Conservation (phyloP, 1,139 yeast species). For the Lizanozyma gosingica region DNA sequence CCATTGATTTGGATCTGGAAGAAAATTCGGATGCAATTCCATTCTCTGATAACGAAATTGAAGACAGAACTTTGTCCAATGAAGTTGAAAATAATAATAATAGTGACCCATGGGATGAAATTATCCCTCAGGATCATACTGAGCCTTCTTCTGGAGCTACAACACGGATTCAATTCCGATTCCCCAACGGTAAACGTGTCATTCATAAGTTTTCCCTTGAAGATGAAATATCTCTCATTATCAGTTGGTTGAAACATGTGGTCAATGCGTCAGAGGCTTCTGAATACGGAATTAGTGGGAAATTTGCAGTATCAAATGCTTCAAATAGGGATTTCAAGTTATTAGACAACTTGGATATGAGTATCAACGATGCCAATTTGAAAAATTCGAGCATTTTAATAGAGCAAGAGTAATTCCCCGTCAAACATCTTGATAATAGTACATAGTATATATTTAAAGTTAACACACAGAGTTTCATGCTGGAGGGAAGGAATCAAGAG, state of each 20-base stretch:
- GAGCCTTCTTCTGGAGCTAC: constrained; percentile 58
- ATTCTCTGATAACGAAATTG: constrained; percentile 14
- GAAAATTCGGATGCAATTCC: constrained; percentile 21
- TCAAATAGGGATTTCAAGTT: constrained; percentile 62
- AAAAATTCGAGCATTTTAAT: constrained; percentile 74
- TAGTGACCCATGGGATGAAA: constrained; percentile 13
- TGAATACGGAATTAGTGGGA: constrained; percentile 39
- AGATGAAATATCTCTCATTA: constrained; percentile 42
- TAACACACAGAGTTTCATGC: not conserved
- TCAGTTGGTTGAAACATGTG: constrained; percentile 46
- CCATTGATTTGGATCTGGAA: constrained; percentile 9
- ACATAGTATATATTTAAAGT: too few species aligned
- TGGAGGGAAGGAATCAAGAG: not conserved
- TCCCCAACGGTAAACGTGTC: constrained; percentile 77
- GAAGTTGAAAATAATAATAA: too few species aligned
- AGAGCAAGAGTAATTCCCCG: constrained; percentile 31
- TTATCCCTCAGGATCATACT: constrained; percentile 39
- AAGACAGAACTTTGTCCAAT: constrained; percentile 6
- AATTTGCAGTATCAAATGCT: constrained; percentile 45
- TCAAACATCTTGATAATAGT: too few species aligned
- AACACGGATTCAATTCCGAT: constrained; percentile 79
- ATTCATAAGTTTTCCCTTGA: constrained; percentile 59
- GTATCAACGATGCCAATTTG: constrained; percentile 70
- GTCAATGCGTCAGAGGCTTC: constrained; percentile 40
- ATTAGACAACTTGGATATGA: constrained; percentile 45